Conservation (phyloP, 495 filamentous ascomycete species). For the Polyplosphaeria fusca region DNA sequence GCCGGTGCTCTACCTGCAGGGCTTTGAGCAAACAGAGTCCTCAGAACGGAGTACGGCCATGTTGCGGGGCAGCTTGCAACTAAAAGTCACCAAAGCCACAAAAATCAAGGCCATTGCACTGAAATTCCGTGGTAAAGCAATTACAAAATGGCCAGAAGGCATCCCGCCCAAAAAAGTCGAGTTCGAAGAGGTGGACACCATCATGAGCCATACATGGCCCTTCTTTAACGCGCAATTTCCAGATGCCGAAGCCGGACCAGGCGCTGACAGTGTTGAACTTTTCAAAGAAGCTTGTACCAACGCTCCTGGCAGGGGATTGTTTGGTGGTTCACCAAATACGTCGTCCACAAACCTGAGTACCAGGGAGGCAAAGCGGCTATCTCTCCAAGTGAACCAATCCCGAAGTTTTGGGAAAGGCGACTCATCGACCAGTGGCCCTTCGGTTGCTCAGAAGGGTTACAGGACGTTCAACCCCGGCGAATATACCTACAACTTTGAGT, state of each 20-base stretch:
- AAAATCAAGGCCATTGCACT: conserved; percentile 94
- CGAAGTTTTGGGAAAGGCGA: conserved; percentile 86
- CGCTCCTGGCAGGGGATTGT: conserved; percentile 12
- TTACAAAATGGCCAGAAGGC: conserved; percentile 95
- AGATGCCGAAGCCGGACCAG: conserved; percentile 59
- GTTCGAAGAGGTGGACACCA: conserved; percentile 73
- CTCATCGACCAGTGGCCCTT: conserved; percentile 51
- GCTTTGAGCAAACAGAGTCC: conserved; percentile 79
- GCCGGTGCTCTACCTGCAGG: conserved; percentile 83
- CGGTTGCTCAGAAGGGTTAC: conserved; percentile 82
- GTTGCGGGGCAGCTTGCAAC: conserved; percentile 75
- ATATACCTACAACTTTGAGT: conserved; percentile 92
- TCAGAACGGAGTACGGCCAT: conserved; percentile 71
- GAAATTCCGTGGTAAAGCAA: conserved; percentile 77
- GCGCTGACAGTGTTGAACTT: conserved; percentile 61
- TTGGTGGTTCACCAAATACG: conserved; percentile 51
- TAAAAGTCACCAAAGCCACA: conserved; percentile 81
- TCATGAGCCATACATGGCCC: conserved; percentile 73
- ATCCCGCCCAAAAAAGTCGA: conserved; percentile 87
- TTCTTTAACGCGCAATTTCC: conserved; percentile 75
- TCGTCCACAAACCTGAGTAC: conserved; percentile 44
- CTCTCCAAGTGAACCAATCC: conserved; percentile 74
- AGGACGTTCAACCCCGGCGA: conserved; percentile 85
- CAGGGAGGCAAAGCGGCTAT: conserved; percentile 63
- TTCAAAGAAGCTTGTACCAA: conserved; percentile 32